phyloP scores from a whole-genome alignment of 371 early-diverging fungal species.

The Sporodiniella umbellata region DNA sequence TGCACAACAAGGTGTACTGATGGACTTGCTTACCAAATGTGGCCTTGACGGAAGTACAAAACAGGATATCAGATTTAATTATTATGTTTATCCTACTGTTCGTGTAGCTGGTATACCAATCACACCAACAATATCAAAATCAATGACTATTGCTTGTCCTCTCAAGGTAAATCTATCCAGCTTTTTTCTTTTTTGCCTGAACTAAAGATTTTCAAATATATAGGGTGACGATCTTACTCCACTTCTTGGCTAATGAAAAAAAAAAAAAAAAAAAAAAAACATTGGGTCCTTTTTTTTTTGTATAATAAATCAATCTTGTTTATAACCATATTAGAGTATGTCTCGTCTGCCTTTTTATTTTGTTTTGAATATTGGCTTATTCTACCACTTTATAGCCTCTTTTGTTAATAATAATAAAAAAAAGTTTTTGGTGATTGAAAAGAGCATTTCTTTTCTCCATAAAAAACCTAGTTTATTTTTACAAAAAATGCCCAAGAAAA shows the following conservation, averaged over 20 bases:
- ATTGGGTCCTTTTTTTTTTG: too few relatives aligned
- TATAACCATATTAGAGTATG: too few relatives aligned
- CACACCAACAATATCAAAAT: conserved; percentile 34
- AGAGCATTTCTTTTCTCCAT: too few relatives aligned
- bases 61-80: conserved; percentile 39
- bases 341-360: too few relatives aligned
- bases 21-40: conserved; percentile 47
- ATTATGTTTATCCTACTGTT: conserved; percentile 47
- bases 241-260: not conserved
- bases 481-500: too few relatives aligned
- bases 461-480: too few relatives aligned
- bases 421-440: too few relatives aligned
- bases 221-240: conserved; percentile 4
- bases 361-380: too few relatives aligned
- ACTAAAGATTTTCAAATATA: not conserved
- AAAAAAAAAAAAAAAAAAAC: too few relatives aligned
- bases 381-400: too few relatives aligned
- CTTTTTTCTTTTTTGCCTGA: not conserved
- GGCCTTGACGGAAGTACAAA: conserved; percentile 33
- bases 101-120: conserved; percentile 41
- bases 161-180: conserved; percentile 1
- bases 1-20: conserved; percentile 36
- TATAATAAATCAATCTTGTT: too few relatives aligned
- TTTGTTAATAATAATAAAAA: too few relatives aligned
- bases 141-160: conserved; percentile 34